phyloP scores from a whole-genome alignment of 306 rosid species.

The Prunus mira region DNA sequence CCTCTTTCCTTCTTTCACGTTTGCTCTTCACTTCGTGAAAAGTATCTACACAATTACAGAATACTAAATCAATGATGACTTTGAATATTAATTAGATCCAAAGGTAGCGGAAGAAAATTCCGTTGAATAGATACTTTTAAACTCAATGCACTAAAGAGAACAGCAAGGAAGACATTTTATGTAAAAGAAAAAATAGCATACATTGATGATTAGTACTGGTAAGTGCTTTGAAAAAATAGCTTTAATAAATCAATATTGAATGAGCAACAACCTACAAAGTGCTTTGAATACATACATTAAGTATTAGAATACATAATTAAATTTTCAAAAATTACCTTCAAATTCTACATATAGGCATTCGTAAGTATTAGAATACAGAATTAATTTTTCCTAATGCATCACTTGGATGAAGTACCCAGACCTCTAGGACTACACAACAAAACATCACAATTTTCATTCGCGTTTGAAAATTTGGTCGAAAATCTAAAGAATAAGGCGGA shows the following conservation, averaged over 20 bases:
- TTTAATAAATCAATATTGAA: not conserved
- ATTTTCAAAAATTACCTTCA: not conserved
- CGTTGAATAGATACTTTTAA: not conserved
- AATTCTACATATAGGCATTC: not conserved
- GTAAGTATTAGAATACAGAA: not conserved
- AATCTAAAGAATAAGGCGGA: not conserved
- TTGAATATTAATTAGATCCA: not conserved
- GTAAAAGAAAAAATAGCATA: not conserved
- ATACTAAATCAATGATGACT: conserved; percentile 17
- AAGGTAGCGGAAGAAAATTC: not conserved
- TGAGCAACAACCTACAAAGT: not conserved
- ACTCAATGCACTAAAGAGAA: not conserved
- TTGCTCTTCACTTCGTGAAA: conserved; percentile 80
- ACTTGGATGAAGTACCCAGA: not conserved
- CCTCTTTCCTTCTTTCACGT: conserved; percentile 87
- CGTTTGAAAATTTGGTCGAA: not conserved
- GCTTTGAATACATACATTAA: not conserved
- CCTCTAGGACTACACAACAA: not conserved
- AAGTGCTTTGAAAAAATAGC: not conserved
- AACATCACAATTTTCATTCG: not conserved
- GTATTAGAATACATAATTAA: not conserved
- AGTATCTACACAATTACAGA: conserved; percentile 49
- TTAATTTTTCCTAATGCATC: not conserved
- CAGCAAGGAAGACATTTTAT: no score
- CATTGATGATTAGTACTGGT: not conserved